Base-by-base conservation (phyloP, 495 filamentous ascomycete species). In the Aspergillus haitiensis region DNA sequence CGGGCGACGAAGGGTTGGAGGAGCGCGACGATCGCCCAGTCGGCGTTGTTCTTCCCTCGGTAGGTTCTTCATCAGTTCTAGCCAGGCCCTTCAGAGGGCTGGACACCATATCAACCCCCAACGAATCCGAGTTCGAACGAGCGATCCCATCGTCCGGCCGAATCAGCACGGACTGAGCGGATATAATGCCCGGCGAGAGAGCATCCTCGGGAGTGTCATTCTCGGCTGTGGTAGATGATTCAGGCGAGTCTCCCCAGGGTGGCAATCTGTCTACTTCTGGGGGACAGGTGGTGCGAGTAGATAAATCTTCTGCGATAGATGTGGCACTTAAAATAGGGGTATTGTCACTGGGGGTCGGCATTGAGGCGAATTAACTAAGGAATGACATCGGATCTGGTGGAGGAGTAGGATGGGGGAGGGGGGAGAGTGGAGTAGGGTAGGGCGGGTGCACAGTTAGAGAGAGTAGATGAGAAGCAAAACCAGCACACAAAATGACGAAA, bases 271-370 rank as follows among this genome's bases (percentile, higher is more conserved):
- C 76, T 32, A 69, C 60, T 57, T 87, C 84, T 21, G 84, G 83
- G 35, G 84, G 84, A 73, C 84, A 87, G 60, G 81, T 78, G 45
- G 79, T 72, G 68, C 81, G 84, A 59, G 71, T 69, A 55, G 76
- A 75, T 60, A 77, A 71, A 63, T 79, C 81, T 55, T 71, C 76
- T 69, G 62, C 70, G 72, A 76, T 81, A 67, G 79, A 78, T 60
- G 75, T 72, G 35, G 69, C 66, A 74, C 64, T 64, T 57, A 77
- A 71, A 39, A 62, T 63, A 59, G 70, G 67, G 59, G 74, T 74
- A 70, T 75, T 77, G 70, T 81, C 72, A 73, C 77, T 79, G 59
- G 81, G 82, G 55, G 84, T 87, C 64, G 84, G 84, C 83, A 86
- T 87, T 73, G 75, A 76, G 70, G 66, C 72, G 65, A 62, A 67